Conservation (phyloP, 1,284 basidiomycete species). For the Gomphus bonarii region DNA sequence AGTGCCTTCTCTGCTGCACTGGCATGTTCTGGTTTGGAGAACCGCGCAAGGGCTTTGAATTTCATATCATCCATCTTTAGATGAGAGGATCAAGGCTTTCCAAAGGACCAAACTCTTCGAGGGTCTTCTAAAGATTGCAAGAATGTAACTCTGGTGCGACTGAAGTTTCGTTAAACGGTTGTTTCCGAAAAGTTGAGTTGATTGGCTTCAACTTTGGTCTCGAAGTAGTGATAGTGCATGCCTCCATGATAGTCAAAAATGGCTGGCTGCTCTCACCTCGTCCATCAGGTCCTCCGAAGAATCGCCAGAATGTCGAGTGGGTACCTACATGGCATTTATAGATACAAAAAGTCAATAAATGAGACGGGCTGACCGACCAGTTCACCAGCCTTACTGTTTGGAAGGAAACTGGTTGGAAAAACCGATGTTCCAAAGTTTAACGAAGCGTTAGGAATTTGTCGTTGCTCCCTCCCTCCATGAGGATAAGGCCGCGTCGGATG, state of each 20-base stretch:
- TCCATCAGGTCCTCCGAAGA: background rate
- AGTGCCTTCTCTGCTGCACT: slow-evolving; percentile 15
- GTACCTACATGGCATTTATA: background rate
- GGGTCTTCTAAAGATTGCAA: slow-evolving; percentile 11
- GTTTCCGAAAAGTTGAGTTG: background rate
- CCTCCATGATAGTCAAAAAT: background rate
- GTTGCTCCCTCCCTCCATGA: background rate
- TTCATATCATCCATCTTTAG: slow-evolving; percentile 14
- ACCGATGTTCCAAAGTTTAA: background rate
- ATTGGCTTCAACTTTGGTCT: background rate
- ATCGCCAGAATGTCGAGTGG: background rate
- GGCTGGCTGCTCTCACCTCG: background rate
- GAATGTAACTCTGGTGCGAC: background rate
- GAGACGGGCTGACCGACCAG: background rate
- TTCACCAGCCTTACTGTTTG: background rate
- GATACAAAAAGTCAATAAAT: background rate
- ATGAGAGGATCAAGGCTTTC: slow-evolving; percentile 19
- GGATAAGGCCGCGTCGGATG: background rate
- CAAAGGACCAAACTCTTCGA: slow-evolving; percentile 14
- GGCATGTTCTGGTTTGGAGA: slow-evolving; percentile 18
- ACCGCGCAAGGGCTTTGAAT: slow-evolving; percentile 21
- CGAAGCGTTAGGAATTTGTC: background rate
- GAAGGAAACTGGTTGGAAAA: background rate
- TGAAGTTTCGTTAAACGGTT: background rate
- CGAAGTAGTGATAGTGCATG: background rate